Evolutionary conservation across 2,329 filamentous ascomycete species (phyloP).

Genomic region (Xylaria sp.): DNA sequence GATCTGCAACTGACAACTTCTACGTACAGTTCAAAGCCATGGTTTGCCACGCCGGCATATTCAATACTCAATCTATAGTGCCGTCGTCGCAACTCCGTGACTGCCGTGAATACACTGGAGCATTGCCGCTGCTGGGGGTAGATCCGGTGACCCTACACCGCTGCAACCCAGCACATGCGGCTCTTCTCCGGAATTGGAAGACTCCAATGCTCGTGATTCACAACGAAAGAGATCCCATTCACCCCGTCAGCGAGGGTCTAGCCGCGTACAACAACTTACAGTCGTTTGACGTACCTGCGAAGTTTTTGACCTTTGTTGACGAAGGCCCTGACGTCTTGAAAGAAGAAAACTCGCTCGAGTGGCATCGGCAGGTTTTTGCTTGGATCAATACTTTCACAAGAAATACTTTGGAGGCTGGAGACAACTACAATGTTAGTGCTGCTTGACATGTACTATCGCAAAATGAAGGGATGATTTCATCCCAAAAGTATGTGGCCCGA

Average conservation of each 20-base stretch:
- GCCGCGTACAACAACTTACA: slow-evolving; percentile 42
- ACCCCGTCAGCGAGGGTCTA: slow-evolving; percentile 53
- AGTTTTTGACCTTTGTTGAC: slow-evolving; percentile 41
- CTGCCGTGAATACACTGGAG: background rate
- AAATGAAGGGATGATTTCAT: background rate
- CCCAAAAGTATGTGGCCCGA: background rate
- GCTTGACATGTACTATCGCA: background rate
- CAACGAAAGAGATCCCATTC: slow-evolving; percentile 74
- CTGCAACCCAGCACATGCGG: slow-evolving; percentile 61
- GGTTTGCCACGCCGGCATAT: slow-evolving; percentile 64
- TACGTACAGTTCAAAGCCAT: slow-evolving; percentile 62
- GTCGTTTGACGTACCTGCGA: slow-evolving; percentile 37
- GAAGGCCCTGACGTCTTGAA: slow-evolving; percentile 37
- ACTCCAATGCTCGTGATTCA: slow-evolving; percentile 79
- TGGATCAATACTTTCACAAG: slow-evolving; percentile 38
- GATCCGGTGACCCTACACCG: slow-evolving; percentile 59
- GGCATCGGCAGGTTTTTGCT: slow-evolving; percentile 39
- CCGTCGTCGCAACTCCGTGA: slow-evolving; percentile 24
- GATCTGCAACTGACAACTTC: background rate
- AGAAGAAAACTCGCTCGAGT: slow-evolving; percentile 40
- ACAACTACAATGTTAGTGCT: background rate
- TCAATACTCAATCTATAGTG: slow-evolving; percentile 47
- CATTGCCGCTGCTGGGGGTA: slow-evolving; percentile 25
- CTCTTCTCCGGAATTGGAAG: slow-evolving; percentile 65
- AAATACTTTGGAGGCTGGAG: background rate